A percentile compares a stretch with the other conserved stretches of the same genome.
These are phyloP conservation scores for Ophiostoma australiae DNA, from an alignment of 2,329 filamentous ascomycete species.

Conservation along the genomic window DNA sequence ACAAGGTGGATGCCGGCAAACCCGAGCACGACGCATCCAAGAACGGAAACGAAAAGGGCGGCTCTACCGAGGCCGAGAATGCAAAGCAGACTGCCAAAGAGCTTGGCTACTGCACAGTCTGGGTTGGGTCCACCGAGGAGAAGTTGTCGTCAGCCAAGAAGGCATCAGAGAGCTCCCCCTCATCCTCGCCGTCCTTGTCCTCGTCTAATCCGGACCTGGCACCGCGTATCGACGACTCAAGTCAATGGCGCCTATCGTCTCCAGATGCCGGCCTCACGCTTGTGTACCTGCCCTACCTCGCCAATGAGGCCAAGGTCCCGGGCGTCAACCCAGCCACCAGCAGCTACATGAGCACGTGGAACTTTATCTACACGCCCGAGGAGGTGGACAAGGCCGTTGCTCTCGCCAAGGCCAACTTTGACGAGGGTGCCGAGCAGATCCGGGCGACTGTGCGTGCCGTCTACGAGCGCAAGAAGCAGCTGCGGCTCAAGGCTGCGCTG, in stretches of 20 bases:
- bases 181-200: background rate
- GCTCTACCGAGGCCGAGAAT: constrained; percentile 38
- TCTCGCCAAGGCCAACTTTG: constrained; percentile 80
- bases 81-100: constrained; percentile 38
- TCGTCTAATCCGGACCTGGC: background rate
- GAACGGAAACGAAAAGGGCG: constrained; percentile 29
- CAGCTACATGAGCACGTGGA: constrained; percentile 94
- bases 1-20: constrained; percentile 4
- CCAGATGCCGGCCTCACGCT: constrained; percentile 82
- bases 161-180: background rate
- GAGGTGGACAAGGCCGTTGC: constrained; percentile 81
- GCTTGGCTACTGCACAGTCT: constrained; percentile 87
- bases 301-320: constrained; percentile 66
- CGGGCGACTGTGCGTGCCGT: constrained; percentile 76
- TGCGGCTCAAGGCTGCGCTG: constrained; percentile 48
- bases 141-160: constrained; percentile 46
- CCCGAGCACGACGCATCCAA: constrained; percentile 25
- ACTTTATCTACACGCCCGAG: constrained; percentile 89
- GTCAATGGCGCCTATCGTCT: constrained; percentile 64
- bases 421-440: constrained; percentile 74
- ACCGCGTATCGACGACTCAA: constrained; percentile 53
- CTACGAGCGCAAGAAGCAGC: constrained; percentile 82
- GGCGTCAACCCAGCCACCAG: constrained; percentile 77
- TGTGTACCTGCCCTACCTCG: constrained; percentile 83
- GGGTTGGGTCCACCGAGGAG: constrained; percentile 83